These are phyloP conservation scores for Tolypocladium ovalisporum DNA, from an alignment of 2,329 filamentous ascomycete genomes.

Conservation along the genomic window DNA sequence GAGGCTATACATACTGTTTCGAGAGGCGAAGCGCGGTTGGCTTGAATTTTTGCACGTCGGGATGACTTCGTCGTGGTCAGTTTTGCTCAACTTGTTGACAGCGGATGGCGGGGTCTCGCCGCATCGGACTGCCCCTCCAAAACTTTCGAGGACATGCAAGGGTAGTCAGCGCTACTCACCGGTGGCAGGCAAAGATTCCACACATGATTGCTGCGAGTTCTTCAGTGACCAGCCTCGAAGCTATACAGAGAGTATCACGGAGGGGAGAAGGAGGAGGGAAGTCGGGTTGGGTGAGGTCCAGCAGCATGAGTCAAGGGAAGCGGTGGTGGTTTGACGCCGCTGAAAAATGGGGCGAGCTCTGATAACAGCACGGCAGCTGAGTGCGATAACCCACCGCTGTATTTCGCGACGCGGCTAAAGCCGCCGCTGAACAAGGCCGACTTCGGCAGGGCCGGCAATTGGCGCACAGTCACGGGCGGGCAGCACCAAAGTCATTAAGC, in stretches of 20 bases:
- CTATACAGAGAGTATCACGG: neutral
- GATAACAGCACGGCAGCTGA: neutral
- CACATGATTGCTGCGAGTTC: conserved; percentile 57
- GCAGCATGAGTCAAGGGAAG: conserved; percentile 7
- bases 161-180: conserved; percentile 39
- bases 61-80: conserved; percentile 46
- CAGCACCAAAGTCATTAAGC: neutral
- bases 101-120: conserved; percentile 19
- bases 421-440: conserved; percentile 4
- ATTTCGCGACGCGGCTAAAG: neutral
- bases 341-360: conserved; percentile 3
- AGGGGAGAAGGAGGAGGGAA: conserved; percentile 1
- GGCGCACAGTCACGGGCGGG: conserved; percentile 5
- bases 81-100: neutral
- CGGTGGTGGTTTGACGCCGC: neutral
- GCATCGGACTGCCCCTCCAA: conserved; percentile 15
- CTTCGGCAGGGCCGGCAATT: conserved; percentile 8
- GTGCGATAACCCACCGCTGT: neutral
- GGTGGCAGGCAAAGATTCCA: conserved; percentile 93
- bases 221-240: neutral
- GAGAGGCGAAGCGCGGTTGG: conserved; percentile 84
- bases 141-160: conserved; percentile 6
- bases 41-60: conserved; percentile 94
- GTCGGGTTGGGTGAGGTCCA: neutral
- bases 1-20: conserved; percentile 62